Percentiles rank a stretch among this genome's conserved stretches.
These are phyloP conservation scores for Scedosporium minutisporum DNA, from an alignment of 2,329 filamentous ascomycete species.

Conservation along the genomic window DNA sequence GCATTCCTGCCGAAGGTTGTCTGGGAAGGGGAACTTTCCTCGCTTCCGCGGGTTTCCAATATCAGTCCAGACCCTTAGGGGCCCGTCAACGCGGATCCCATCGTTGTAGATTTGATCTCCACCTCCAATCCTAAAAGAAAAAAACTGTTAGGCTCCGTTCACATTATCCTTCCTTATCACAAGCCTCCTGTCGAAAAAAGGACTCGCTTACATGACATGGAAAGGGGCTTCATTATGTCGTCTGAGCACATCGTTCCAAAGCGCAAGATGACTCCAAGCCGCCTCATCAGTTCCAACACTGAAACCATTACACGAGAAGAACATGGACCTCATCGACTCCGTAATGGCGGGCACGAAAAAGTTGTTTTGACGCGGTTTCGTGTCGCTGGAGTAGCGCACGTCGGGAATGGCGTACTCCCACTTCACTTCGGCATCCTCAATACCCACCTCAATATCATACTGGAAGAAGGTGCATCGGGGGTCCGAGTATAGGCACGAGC, in stretches of 20 bases:
- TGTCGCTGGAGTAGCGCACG: conserved; percentile 49
- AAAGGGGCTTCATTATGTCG: conserved; percentile 72
- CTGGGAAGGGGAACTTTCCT: conserved; percentile 65
- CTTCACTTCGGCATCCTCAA: conserved; percentile 58
- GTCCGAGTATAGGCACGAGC: conserved; percentile 56
- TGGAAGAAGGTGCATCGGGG: conserved; percentile 78
- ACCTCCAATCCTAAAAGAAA: conserved; percentile 54
- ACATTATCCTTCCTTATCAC: background rate
- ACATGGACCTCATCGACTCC: conserved; percentile 97
- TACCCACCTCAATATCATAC: conserved; percentile 72
- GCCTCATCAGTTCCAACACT: conserved; percentile 77
- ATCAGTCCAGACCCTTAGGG: conserved; percentile 71
- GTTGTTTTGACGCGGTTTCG: conserved; percentile 48
- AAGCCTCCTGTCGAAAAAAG: background rate
- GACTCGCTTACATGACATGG: conserved; percentile 65
- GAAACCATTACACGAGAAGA: conserved; percentile 97
- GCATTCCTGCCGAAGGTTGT: conserved; percentile 69
- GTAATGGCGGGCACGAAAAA: conserved; percentile 80
- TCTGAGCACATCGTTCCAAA: conserved; percentile 91
- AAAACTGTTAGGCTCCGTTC: background rate
- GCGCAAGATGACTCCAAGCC: conserved; percentile 77
- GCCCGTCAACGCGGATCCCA: conserved; percentile 74
- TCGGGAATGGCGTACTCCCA: conserved; percentile 71
- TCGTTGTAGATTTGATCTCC: conserved; percentile 98
- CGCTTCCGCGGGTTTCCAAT: conserved; percentile 79